Conservation (phyloP, 345 rosid species). For the Euphorbia lathyris region DNA sequence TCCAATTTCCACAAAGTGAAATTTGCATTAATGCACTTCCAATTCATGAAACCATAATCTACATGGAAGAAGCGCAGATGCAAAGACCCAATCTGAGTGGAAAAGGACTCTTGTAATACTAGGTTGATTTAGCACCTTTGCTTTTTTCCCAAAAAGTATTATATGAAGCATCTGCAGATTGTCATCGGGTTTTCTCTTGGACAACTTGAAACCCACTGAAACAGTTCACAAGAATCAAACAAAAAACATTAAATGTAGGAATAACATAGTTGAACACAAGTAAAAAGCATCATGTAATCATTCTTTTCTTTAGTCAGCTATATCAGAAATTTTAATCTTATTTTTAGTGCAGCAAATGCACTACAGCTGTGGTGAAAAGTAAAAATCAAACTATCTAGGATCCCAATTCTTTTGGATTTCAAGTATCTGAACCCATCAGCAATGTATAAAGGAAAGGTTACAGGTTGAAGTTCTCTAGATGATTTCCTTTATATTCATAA, state of each 20-base stretch:
- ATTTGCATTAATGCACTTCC: not conserved
- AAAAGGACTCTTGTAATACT: not conserved
- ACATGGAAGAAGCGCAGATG: conserved; percentile 3
- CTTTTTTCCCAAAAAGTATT: conserved; percentile 93
- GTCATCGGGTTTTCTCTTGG: conserved; percentile 93
- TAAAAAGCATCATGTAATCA: conserved; percentile 4
- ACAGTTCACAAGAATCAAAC: conserved; percentile 28
- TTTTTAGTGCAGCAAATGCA: conserved; percentile 2
- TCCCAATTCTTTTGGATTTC: not conserved
- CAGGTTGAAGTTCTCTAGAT: not conserved
- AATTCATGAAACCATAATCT: not conserved
- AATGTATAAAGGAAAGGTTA: not conserved
- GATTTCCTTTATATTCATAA: not conserved
- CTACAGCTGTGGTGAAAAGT: not conserved
- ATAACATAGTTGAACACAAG: conserved; percentile 10
- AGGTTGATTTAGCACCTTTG: conserved; percentile 52
- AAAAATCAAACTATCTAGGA: not conserved
- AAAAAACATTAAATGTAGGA: conserved; percentile 4
- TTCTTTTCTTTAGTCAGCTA: not conserved
- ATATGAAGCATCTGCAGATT: conserved; percentile 71
- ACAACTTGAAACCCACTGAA: conserved; percentile 96
- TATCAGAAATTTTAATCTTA: not conserved
- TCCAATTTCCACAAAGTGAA: conserved; percentile 2
- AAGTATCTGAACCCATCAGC: not conserved
- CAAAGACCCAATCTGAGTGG: not conserved